These are phyloP conservation scores for Carex kokanica DNA, from an alignment of 176 grass and related monocot species.

Conservation along the genomic window DNA sequence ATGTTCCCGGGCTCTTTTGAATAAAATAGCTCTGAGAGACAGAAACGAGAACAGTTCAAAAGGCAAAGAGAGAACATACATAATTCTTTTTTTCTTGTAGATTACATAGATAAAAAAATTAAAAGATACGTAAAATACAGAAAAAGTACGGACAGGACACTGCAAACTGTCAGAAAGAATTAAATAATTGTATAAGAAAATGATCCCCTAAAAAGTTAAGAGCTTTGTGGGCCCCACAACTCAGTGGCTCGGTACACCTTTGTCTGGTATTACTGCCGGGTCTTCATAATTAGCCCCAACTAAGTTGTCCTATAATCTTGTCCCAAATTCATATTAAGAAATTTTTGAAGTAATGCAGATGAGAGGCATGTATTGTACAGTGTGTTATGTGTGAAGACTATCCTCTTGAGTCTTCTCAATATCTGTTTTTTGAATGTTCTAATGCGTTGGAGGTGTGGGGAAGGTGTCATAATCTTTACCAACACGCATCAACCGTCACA, in stretches of 20 bases:
- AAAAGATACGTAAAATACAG: background rate
- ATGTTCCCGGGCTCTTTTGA: slow-evolving; percentile 2
- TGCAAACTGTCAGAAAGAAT: background rate
- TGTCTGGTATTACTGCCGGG: too few relatives aligned
- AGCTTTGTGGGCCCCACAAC: background rate
- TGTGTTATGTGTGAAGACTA: too few relatives aligned
- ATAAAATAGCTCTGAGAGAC: slow-evolving; percentile 5
- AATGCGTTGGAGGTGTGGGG: too few relatives aligned
- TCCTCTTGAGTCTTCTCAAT: too few relatives aligned
- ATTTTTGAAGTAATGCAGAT: too few relatives aligned
- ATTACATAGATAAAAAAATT: background rate
- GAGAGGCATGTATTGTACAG: too few relatives aligned
- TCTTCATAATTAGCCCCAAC: too few relatives aligned
- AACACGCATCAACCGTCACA: too few relatives aligned
- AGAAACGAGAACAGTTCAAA: slow-evolving; percentile 9
- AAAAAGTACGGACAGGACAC: background rate
- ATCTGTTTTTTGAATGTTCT: too few relatives aligned
- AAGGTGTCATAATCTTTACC: too few relatives aligned
- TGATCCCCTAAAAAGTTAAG: background rate
- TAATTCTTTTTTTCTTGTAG: background rate
- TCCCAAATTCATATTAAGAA: too few relatives aligned
- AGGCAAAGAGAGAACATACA: background rate
- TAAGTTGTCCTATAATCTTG: too few relatives aligned
- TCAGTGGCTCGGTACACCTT: background rate
- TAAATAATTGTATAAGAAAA: background rate